Percentiles rank a stretch among this genome's conserved stretches.
These are phyloP conservation scores for Musa troglodytarum DNA, from an alignment of 176 grass and related monocot genomes.

Conservation along the genomic window DNA sequence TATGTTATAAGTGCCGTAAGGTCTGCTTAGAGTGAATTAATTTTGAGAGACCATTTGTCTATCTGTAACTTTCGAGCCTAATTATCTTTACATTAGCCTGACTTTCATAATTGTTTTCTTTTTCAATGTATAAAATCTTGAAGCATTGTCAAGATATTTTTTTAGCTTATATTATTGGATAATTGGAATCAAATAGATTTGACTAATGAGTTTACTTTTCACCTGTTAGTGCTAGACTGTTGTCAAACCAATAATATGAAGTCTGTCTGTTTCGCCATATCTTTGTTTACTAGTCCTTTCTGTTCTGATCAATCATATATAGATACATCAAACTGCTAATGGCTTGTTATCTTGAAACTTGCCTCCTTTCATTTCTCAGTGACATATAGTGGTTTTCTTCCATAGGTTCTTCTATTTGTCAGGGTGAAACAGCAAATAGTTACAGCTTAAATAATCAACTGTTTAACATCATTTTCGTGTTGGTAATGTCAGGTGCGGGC, in stretches of 20 bases:
- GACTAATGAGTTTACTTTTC: background rate
- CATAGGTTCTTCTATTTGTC: background rate
- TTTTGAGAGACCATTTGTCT: too few relatives aligned
- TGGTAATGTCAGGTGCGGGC: slow-evolving; percentile 61
- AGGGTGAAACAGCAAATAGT: background rate
- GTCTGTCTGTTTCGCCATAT: too few relatives aligned
- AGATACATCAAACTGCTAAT: background rate
- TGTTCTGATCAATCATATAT: background rate
- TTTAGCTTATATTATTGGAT: too few relatives aligned
- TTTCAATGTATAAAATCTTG: background rate
- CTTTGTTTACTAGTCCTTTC: background rate
- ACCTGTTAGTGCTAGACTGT: background rate
- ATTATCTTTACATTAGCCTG: too few relatives aligned
- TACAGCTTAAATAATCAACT: background rate
- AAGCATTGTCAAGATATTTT: background rate
- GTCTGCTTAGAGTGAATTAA: too few relatives aligned
- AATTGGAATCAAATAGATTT: too few relatives aligned
- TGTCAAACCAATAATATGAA: too few relatives aligned
- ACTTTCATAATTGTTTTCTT: too few relatives aligned
- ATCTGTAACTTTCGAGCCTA: too few relatives aligned
- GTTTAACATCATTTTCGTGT: slow-evolving; percentile 16
- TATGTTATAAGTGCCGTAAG: too few relatives aligned
- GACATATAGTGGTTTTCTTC: background rate
- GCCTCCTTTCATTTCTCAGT: background rate
- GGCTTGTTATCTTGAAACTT: background rate